A percentile compares a stretch with the other conserved stretches of the same genome.
These are phyloP conservation scores for Ophiostoma populinum DNA, from an alignment of 2,329 filamentous ascomycete genomes.

Conservation along the genomic window DNA sequence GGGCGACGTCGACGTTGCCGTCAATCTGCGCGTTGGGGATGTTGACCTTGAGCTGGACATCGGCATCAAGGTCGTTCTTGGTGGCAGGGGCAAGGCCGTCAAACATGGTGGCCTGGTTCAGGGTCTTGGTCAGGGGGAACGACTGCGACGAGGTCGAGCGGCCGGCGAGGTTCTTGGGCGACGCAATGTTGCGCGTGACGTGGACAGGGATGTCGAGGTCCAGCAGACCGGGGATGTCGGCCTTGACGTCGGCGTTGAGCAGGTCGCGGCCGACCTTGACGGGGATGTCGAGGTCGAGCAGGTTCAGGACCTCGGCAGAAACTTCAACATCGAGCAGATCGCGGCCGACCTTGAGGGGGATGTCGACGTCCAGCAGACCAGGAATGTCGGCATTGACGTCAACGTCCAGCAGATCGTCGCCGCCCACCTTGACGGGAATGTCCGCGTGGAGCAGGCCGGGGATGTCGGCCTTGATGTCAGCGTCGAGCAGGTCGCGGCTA, in stretches of 20 bases:
- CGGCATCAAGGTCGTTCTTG: slow-evolving; percentile 1
- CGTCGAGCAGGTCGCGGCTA: too few species aligned
- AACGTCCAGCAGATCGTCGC: too few species aligned
- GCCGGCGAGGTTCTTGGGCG: slow-evolving; percentile 1
- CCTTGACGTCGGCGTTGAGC: too few species aligned
- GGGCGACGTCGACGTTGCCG: slow-evolving; percentile 10
- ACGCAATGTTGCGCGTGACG: slow-evolving; percentile 7
- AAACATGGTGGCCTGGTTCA: slow-evolving; percentile 11
- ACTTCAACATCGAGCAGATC: too few species aligned
- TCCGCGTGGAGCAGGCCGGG: too few species aligned
- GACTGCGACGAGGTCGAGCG: neutral
- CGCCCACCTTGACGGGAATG: too few species aligned
- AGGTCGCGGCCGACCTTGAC: too few species aligned
- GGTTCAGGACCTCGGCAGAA: too few species aligned
- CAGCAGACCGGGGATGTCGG: slow-evolving; percentile 8
- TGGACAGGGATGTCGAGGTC: slow-evolving; percentile 9
- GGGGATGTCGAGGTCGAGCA: too few species aligned
- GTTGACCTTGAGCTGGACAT: slow-evolving; percentile 11
- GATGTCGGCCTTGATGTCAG: too few species aligned
- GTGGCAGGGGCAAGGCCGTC: slow-evolving; percentile 5
- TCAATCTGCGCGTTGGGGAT: slow-evolving; percentile 11
- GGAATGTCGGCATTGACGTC: neutral
- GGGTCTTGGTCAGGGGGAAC: slow-evolving; percentile 11
- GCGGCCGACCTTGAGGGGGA: too few species aligned
- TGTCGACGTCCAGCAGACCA: too few species aligned